Evolutionary conservation across 2,329 filamentous ascomycete species (phyloP).

Genomic region (Colletotrichum neosansevieriae): DNA sequence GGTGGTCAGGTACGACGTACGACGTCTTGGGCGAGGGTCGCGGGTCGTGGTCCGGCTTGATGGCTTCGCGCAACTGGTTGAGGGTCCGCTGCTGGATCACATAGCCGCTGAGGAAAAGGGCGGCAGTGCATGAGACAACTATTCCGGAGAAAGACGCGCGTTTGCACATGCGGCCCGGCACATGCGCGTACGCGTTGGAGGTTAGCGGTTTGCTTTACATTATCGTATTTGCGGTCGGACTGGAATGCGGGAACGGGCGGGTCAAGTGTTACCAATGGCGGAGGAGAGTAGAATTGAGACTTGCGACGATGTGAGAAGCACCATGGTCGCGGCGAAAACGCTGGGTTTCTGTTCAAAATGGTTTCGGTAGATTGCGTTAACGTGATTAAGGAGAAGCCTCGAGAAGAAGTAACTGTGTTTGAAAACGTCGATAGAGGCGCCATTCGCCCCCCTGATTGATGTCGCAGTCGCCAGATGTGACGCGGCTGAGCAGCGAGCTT

Average conservation of each 20-base stretch:
- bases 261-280: constrained; percentile 64
- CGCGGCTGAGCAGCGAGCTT: constrained; percentile 20
- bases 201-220: constrained; percentile 15
- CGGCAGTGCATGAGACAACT: constrained; percentile 82
- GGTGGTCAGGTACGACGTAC: constrained; percentile 62
- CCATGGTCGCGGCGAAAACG: constrained; percentile 22
- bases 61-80: constrained; percentile 78
- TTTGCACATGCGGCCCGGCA: constrained; percentile 17
- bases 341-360: background rate
- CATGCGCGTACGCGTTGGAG: constrained; percentile 18
- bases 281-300: constrained; percentile 76
- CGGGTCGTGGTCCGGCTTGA: constrained; percentile 63
- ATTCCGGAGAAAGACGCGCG: constrained; percentile 14
- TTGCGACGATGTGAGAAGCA: constrained; percentile 77
- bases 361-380: background rate
- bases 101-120: constrained; percentile 90
- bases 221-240: background rate
- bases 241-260: constrained; percentile 36
- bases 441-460: constrained; percentile 10
- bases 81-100: constrained; percentile 89
- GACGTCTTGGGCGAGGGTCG: constrained; percentile 59
- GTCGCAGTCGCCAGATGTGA: constrained; percentile 21
- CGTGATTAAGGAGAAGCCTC: too few relatives aligned
- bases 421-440: background rate
- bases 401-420: background rate